phyloP scores from a whole-genome alignment of 768 basidiomycete genomes.

The Ramaria sp. region DNA sequence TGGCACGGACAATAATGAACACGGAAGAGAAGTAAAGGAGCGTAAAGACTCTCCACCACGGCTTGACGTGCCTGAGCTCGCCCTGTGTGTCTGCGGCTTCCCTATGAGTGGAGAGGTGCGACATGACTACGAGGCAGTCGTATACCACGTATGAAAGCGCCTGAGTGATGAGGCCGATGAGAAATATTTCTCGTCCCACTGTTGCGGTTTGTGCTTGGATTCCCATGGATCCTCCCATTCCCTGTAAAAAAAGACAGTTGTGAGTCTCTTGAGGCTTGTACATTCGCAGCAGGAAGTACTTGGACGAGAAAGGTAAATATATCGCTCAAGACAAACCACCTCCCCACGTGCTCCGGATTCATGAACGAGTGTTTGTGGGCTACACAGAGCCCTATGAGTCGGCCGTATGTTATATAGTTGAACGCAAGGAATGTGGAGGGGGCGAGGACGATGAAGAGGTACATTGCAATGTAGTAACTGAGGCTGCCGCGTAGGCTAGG shows the following conservation, averaged over 20 bases:
- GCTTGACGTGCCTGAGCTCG: too few relatives aligned
- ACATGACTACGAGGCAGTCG: conserved; percentile 12
- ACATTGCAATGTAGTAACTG: conserved; percentile 16
- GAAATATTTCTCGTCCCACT: conserved; percentile 13
- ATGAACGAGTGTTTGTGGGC: conserved; percentile 16
- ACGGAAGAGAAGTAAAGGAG: conserved; percentile 17
- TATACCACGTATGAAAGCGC: conserved; percentile 18
- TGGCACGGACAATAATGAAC: conserved; percentile 17
- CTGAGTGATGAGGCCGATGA: conserved; percentile 19
- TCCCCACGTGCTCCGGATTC: conserved; percentile 17
- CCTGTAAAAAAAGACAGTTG: conserved; percentile 9
- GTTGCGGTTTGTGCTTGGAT: conserved; percentile 8
- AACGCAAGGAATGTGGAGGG: conserved; percentile 23
- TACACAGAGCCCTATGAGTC: conserved; percentile 15
- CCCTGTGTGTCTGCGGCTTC: conserved; percentile 1
- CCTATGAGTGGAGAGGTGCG: conserved; percentile 13
- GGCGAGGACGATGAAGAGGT: conserved; percentile 15
- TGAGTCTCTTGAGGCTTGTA: not conserved
- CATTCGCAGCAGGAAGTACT: conserved; percentile 6
- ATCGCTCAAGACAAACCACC: conserved; percentile 20
- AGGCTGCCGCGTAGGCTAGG: conserved; percentile 13
- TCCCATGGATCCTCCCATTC: conserved; percentile 16
- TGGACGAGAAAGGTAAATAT: conserved; percentile 20
- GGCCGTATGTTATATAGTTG: conserved; percentile 23
- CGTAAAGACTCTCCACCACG: conserved; percentile 17